Base-by-base conservation (phyloP, 75 land plant species). In the Picea glauca region DNA sequence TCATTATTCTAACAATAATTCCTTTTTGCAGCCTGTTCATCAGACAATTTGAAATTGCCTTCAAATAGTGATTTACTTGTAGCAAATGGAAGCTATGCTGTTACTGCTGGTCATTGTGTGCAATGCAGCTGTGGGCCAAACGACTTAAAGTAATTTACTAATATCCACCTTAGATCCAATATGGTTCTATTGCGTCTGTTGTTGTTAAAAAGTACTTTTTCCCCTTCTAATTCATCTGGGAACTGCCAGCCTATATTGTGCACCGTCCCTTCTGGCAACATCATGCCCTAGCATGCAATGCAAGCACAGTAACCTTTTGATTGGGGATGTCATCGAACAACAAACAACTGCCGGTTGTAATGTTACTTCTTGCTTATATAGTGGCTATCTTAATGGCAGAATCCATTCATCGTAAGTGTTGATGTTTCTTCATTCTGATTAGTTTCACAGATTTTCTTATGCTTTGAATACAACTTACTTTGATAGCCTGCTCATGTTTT, bases 251-350 rank as follows among this genome's bases (percentile, higher is more conserved):
- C 76, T 92, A 61, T 88, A 90, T 80, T 91, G 93, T 81, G 84
- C 75, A 66, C 90, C 92, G 15, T 76, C 92, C 43, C 76, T 90
- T 1, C 70, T 88, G 60, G 87, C 90, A 0, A 88, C 76, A 20
- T 92, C 94, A 26, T 92, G 94, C 61, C 88, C 94, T 20, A 86
- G 90, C 82, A 90, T 90, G 94, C 92, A 90, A 78, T 92, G 94
- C 73, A 82, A 76, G 40, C 78, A 80, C 61, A 92, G 88, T 60
- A 90, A 92, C 59, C 89, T 92, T 20, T 85, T 86, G 78, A 67
- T 92, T 14, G 94, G 94, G 56, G 91, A 90, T 85, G 59, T 78
- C 31, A 84, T 87, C 0, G 43, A 77, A 6, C 88, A 88, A 58
- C 84, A 60, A 21, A 82, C 85, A 26, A 79, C 81, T 80, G 92